phyloP scores from a whole-genome alignment of 2,329 filamentous ascomycete genomes.

The Pestalotiopsis sp. region DNA sequence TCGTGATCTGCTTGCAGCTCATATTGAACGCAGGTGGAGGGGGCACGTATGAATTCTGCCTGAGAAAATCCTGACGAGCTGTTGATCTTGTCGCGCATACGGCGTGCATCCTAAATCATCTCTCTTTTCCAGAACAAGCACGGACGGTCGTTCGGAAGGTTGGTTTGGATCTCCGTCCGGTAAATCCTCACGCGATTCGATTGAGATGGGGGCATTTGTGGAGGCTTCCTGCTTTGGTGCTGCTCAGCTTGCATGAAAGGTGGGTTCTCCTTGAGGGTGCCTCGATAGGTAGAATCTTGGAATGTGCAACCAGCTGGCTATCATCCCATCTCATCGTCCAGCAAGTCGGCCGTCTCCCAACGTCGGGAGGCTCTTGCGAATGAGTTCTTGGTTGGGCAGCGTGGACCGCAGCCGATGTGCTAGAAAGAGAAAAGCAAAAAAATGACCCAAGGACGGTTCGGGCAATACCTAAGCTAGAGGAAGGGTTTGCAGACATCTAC shows the following conservation, averaged over 20 bases:
- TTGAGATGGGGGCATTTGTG: background rate
- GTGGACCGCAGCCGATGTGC: background rate
- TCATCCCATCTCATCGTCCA: background rate
- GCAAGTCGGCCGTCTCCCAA: background rate
- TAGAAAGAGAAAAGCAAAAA: background rate
- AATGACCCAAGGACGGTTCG: background rate
- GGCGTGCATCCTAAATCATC: background rate
- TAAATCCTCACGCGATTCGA: background rate
- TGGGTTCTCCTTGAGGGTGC: background rate
- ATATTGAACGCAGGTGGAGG: background rate
- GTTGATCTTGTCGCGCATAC: background rate
- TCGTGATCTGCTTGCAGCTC: too few relatives aligned
- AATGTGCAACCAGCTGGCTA: background rate
- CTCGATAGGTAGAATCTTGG: background rate
- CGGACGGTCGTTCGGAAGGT: background rate
- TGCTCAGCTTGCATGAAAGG: background rate
- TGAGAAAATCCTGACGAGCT: background rate
- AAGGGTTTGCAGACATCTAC: background rate
- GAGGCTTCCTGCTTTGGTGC: background rate
- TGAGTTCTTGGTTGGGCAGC: background rate
- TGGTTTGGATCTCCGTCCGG: background rate
- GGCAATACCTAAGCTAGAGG: background rate
- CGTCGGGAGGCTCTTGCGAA: background rate
- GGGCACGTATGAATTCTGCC: background rate
- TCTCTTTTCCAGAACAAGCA: background rate